Base-by-base conservation (phyloP, 2,329 filamentous ascomycete species). In the Cordyceps javanica region DNA sequence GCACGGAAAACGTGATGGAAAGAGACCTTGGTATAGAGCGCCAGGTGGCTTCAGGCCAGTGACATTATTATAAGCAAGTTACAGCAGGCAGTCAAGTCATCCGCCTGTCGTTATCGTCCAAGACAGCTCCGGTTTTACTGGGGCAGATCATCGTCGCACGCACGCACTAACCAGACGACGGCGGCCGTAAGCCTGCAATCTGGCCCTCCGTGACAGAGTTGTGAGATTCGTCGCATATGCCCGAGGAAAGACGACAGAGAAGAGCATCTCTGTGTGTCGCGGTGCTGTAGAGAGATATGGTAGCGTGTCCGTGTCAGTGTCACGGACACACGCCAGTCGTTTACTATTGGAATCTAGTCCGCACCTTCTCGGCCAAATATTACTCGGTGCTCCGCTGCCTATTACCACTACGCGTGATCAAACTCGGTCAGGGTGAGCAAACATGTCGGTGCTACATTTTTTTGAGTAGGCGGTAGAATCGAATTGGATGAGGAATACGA, bases 351-450 rank as follows among this genome's bases (percentile, higher is more conserved):
- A n/a, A n/a, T 49, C 48, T 26, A 23, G 51, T 32, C 19, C 39
- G 44, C 51, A 44, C 39, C 51, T 36, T 21, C 39, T 45, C 51
- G 51, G 51, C 26, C 19, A 54, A 54, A 54, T 54, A 28, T 54
- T 44, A 54, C 38, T 54, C 51, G 39, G 21, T 39, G 39, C 28
- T 39, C 39, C 39, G 39, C 39, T 19, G 28, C 8, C 26, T 45
- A 32, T 32, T 53, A 28, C 10, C 38, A 34, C 50, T 34, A 34
- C 23, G 21, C 11, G 34, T 10, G 16, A 23, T 16, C 23, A 7
- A 51, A 28, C 23, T 51, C 36, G 30, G 49, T 21, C 49, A 39
- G 36, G 19, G 32, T 51, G 49, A n/a, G 36, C 36, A 51, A 23
- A 38, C 3, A 14, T 39, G 21, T 28, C n/a, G 11, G 48, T 38